These are phyloP conservation scores for Macroventuria anomochaeta DNA, from an alignment of 2,329 filamentous ascomycete species.

Conservation along the genomic window DNA sequence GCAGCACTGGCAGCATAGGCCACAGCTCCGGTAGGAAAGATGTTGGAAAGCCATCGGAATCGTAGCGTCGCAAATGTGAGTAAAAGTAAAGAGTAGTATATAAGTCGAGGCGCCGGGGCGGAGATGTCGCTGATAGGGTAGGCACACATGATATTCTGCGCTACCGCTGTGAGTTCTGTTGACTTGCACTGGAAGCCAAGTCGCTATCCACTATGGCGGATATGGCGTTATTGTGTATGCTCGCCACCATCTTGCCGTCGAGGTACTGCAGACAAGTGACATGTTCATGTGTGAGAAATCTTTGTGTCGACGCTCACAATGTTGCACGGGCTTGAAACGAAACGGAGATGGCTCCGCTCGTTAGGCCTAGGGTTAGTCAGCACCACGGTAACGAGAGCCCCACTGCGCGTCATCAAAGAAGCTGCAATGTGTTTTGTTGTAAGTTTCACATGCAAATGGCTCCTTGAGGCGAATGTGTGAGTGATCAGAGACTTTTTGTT, in stretches of 20 bases:
- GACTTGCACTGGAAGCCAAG: background rate
- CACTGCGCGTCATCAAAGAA: background rate
- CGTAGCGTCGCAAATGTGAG: constrained; percentile 12
- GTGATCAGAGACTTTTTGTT: background rate
- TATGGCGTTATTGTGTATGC: background rate
- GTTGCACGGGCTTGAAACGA: background rate
- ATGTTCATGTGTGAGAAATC: background rate
- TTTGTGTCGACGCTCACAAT: background rate
- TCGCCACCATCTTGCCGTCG: background rate
- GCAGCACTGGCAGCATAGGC: constrained; percentile 21
- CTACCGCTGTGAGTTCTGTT: constrained; percentile 1
- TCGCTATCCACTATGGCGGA: background rate
- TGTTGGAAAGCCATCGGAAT: constrained; percentile 11
- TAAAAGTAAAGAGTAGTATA: constrained; percentile 11
- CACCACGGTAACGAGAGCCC: background rate
- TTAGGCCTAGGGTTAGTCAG: background rate
- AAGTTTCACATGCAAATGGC: background rate
- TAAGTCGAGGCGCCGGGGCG: constrained; percentile 8
- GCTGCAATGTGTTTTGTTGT: background rate
- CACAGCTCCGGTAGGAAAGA: constrained; percentile 8
- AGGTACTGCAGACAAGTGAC: background rate
- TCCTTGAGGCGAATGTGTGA: background rate
- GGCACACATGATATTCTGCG: constrained; percentile 15
- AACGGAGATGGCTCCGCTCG: no score
- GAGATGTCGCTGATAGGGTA: constrained; percentile 20